Evolutionary conservation across 306 rosid genomes (phyloP).

Genomic region (Cucurbita maxima): DNA sequence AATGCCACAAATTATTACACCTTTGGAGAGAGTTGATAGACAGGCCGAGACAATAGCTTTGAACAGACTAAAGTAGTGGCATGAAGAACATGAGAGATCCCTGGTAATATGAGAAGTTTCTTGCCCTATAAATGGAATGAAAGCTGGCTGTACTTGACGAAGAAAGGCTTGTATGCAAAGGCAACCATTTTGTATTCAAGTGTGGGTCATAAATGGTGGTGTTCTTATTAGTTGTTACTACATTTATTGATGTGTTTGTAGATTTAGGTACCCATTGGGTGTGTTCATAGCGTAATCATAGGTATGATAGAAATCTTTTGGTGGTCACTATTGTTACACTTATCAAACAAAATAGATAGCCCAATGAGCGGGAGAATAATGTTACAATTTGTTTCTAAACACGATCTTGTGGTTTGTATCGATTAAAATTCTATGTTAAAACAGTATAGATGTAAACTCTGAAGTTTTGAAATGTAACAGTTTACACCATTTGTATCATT

Average conservation of each 20-base stretch:
- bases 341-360: not conserved
- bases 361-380: too few species aligned
- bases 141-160: not conserved
- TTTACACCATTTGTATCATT: too few species aligned
- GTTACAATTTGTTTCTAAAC: too few species aligned
- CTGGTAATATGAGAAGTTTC: not conserved
- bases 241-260: not conserved
- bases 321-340: not conserved
- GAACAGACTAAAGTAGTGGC: slow-evolving; percentile 36
- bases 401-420: too few species aligned
- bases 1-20: slow-evolving; percentile 71
- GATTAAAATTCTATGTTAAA: too few species aligned
- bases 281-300: not conserved
- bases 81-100: not conserved
- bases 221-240: not conserved
- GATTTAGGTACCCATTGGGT: not conserved
- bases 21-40: slow-evolving; percentile 35
- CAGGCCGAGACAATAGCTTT: slow-evolving; percentile 45
- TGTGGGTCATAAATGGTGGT: not conserved
- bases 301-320: not conserved
- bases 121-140: not conserved
- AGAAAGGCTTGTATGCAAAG: not conserved
- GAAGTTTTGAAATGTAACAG: too few species aligned
- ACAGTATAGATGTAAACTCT: too few species aligned
- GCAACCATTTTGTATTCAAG: not conserved